Conservation (phyloP, 2,329 filamentous ascomycete genomes). For the Tolypocladium guangdongense region DNA sequence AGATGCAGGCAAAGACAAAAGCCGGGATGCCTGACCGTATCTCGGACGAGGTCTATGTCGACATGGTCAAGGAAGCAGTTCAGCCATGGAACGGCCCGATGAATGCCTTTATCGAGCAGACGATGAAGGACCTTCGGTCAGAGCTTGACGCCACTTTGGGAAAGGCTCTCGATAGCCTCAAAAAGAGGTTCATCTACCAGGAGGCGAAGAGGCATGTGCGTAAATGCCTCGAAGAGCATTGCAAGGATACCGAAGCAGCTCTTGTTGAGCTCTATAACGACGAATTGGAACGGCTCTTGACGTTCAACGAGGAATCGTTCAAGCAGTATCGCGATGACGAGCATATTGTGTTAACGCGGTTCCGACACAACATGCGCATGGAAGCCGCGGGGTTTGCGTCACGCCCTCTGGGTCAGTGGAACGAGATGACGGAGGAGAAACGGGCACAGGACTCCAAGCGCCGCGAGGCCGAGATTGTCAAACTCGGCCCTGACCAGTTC, state of each 20-base stretch:
- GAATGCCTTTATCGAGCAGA: conserved; percentile 33
- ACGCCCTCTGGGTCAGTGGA: conserved; percentile 25
- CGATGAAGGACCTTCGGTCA: conserved; percentile 34
- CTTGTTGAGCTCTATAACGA: conserved; percentile 37
- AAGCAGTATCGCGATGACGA: conserved; percentile 35
- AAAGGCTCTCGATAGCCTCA: conserved; percentile 32
- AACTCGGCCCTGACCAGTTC: conserved; percentile 48
- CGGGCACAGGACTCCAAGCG: conserved; percentile 29
- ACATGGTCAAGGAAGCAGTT: conserved; percentile 45
- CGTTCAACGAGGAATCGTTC: conserved; percentile 41
- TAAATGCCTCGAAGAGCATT: conserved; percentile 30
- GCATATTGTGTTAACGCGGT: conserved; percentile 30
- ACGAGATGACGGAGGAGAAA: conserved; percentile 37
- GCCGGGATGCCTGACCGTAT: conserved; percentile 49
- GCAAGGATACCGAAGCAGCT: conserved; percentile 21
- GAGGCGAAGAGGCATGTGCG: conserved; percentile 32
- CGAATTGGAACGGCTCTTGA: conserved; percentile 46
- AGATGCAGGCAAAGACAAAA: conserved; percentile 42
- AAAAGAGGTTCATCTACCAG: conserved; percentile 38
- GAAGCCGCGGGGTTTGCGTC: conserved; percentile 22
- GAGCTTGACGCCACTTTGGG: conserved; percentile 36
- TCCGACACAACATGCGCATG: conserved; percentile 39
- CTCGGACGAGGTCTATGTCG: conserved; percentile 48
- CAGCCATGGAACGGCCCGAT: conserved; percentile 46
- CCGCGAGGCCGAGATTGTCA: conserved; percentile 29